phyloP scores from a whole-genome alignment of 306 rosid species.

The Cucurbita argyrosperma region DNA sequence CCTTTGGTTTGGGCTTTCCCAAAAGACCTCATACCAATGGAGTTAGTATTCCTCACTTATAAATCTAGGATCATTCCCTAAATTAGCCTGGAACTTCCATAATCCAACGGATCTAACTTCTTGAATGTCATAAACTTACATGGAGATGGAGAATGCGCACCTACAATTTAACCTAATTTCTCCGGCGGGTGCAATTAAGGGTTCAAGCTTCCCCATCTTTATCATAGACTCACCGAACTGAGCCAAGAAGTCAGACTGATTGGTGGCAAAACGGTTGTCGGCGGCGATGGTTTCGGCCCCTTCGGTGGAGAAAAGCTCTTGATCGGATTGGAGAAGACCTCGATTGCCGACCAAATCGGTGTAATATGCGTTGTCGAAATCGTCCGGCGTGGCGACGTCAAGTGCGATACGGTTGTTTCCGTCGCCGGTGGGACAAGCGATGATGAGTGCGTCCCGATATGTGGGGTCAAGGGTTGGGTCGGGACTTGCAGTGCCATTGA shows the following conservation, averaged over 20 bases:
- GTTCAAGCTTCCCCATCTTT: constrained; percentile 24
- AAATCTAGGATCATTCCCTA: no score
- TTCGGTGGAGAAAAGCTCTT: constrained; percentile 21
- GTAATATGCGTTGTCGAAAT: constrained; percentile 27
- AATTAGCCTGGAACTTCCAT: no score
- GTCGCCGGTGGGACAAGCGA: constrained; percentile 21
- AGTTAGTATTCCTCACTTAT: no score
- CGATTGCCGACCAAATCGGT: constrained; percentile 9
- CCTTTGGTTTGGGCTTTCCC: no score
- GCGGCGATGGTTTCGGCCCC: constrained; percentile 15
- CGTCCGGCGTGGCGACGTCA: constrained; percentile 19
- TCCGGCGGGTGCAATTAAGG: constrained; percentile 17
- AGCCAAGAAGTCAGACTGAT: constrained; percentile 22
- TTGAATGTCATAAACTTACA: neutral
- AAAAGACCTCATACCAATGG: no score
- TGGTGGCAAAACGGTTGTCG: constrained; percentile 17
- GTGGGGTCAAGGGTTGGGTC: constrained; percentile 22
- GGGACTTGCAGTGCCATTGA: constrained; percentile 6
- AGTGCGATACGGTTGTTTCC: neutral
- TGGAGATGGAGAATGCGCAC: neutral
- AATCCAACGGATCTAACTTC: no score
- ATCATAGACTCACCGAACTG: constrained; percentile 26
- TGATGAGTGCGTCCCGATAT: constrained; percentile 12
- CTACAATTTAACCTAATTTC: constrained; percentile 27
- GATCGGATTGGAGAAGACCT: constrained; percentile 35